These are phyloP conservation scores for Aspergillus avenaceus DNA, from an alignment of 495 filamentous ascomycete genomes.

Conservation along the genomic window DNA sequence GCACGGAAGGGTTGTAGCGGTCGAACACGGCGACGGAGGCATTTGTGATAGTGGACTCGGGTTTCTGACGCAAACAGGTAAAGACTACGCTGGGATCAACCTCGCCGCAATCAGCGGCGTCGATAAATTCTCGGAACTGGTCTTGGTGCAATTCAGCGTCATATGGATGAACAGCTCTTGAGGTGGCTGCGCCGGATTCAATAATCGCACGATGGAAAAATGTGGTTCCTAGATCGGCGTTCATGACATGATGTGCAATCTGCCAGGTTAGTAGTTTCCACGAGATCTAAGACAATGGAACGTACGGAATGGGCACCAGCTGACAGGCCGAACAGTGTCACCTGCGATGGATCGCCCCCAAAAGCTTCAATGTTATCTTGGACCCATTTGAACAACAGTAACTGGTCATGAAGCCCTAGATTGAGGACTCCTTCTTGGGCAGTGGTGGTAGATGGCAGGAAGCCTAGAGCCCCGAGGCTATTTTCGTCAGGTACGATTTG, in stretches of 20 bases:
- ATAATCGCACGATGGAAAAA: constrained; percentile 62
- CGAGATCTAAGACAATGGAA: not conserved
- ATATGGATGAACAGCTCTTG: constrained; percentile 54
- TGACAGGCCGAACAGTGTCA: constrained; percentile 61
- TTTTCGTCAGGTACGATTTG: not conserved
- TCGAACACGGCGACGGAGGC: constrained; percentile 51
- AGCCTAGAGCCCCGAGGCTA: constrained; percentile 60
- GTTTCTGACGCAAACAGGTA: constrained; percentile 44
- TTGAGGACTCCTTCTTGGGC: constrained; percentile 55
- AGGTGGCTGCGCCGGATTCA: constrained; percentile 59
- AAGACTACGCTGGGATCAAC: constrained; percentile 44
- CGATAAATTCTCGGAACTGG: constrained; percentile 58
- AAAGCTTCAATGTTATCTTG: constrained; percentile 53
- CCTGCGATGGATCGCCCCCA: constrained; percentile 58
- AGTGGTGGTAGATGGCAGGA: constrained; percentile 49
- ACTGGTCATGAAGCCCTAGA: constrained; percentile 60
- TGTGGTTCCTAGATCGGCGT: constrained; percentile 29
- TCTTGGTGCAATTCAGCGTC: constrained; percentile 53
- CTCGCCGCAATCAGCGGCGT: constrained; percentile 33
- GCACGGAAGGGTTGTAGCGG: constrained; percentile 49
- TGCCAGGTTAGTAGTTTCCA: constrained; percentile 18
- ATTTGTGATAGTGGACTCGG: constrained; percentile 37
- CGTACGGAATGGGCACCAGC: constrained; percentile 59
- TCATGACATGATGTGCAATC: constrained; percentile 63
- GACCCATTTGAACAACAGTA: constrained; percentile 56